Conservation (phyloP, 805 yeast genomes). For the Lachancea thermotolerans region DNA sequence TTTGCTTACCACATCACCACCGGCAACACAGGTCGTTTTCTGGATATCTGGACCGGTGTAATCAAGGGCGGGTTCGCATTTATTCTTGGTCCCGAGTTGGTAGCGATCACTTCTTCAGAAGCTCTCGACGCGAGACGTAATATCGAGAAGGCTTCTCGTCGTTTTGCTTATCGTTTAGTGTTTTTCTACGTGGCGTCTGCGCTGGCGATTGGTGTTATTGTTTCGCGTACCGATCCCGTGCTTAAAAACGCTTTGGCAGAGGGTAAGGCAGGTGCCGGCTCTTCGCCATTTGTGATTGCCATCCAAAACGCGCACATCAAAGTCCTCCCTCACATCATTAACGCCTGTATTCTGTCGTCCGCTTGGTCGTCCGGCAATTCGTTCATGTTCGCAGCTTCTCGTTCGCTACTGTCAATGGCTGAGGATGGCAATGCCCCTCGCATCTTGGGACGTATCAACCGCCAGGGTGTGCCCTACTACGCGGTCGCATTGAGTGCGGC, state of each 20-base stretch:
- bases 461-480: slow-evolving; percentile 47
- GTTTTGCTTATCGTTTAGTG: slow-evolving; percentile 49
- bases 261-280: slow-evolving; percentile 33
- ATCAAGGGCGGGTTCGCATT: slow-evolving; percentile 45
- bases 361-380: slow-evolving; percentile 36
- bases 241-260: slow-evolving; percentile 33
- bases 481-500: slow-evolving; percentile 7
- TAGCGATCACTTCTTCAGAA: slow-evolving; percentile 45
- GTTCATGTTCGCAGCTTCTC: slow-evolving; percentile 43
- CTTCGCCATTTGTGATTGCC: slow-evolving; percentile 46
- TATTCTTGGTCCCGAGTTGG: slow-evolving; percentile 44
- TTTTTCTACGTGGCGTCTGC: slow-evolving; percentile 48
- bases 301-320: slow-evolving; percentile 43
- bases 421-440: slow-evolving; percentile 44
- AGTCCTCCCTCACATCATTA: slow-evolving; percentile 41
- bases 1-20: slow-evolving; percentile 30
- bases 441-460: slow-evolving; percentile 38
- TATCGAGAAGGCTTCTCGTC: slow-evolving; percentile 46
- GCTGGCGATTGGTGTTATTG: slow-evolving; percentile 51
- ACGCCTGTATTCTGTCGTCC: slow-evolving; percentile 42
- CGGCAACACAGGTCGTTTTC: slow-evolving; percentile 41
- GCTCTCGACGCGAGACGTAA: slow-evolving; percentile 41
- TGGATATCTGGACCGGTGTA: slow-evolving; percentile 46
- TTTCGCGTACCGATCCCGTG: slow-evolving; percentile 42
- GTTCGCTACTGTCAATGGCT: slow-evolving; percentile 39